These are phyloP conservation scores for Pneumocystis oryctolagi DNA, from an alignment of 1,139 yeast species.

Conservation along the genomic window DNA sequence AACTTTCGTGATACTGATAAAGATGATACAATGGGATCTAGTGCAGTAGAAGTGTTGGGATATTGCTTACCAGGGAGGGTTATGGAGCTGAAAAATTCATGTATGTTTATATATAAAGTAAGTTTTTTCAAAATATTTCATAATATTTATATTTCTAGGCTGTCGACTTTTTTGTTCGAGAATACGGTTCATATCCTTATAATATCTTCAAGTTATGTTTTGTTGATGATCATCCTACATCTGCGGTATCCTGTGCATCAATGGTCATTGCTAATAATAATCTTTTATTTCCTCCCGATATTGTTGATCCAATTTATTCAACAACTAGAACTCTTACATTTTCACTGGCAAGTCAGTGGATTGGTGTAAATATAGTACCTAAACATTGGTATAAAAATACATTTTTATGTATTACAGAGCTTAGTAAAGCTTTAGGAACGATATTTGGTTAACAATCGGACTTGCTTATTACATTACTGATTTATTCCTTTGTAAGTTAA, in stretches of 20 bases:
- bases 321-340: conserved; percentile 55
- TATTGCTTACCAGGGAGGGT: conserved; percentile 45
- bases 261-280: conserved; percentile 50
- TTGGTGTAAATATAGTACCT: conserved; percentile 84
- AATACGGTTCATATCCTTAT: conserved; percentile 87
- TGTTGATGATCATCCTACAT: conserved; percentile 42
- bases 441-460: conserved; percentile 86
- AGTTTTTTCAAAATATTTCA: background rate
- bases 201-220: conserved; percentile 66
- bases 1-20: conserved; percentile 27
- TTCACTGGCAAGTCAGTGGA: conserved; percentile 78
- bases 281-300: conserved; percentile 57
- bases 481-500: conserved; percentile 49
- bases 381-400: conserved; percentile 37
- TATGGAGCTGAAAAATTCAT: conserved; percentile 54
- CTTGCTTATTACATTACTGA: conserved; percentile 72
- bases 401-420: background rate
- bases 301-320: conserved; percentile 65
- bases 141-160: conserved; percentile 27
- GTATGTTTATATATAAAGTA: conserved; percentile 48
- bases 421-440: conserved; percentile 22
- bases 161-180: conserved; percentile 68
- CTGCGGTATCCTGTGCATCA: conserved; percentile 54
- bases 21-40: conserved; percentile 28
- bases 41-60: conserved; percentile 34